Evolutionary conservation across 768 basidiomycete genomes (phyloP).

Genomic region (Coprinopsis strossmayeri): DNA sequence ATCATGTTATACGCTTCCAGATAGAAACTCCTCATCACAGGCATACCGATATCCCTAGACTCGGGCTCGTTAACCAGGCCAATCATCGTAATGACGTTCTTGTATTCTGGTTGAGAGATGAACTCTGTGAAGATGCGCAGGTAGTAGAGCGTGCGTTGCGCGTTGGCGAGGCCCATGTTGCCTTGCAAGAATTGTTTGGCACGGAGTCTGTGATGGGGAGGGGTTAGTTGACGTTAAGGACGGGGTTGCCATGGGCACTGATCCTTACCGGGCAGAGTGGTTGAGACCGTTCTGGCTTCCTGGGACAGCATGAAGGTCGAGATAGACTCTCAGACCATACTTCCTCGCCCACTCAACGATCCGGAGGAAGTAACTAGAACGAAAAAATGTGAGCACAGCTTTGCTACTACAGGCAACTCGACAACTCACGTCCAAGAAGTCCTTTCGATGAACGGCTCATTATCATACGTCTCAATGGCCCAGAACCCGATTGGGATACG

Average conservation of each 20-base stretch:
- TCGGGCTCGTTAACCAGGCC: slow-evolving; percentile 65
- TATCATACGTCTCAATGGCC: slow-evolving; percentile 71
- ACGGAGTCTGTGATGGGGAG: slow-evolving; percentile 24
- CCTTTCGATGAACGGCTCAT: slow-evolving; percentile 70
- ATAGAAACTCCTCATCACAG: slow-evolving; percentile 53
- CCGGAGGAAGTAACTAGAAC: slow-evolving; percentile 58
- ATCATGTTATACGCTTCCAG: slow-evolving; percentile 53
- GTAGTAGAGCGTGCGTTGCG: slow-evolving; percentile 70
- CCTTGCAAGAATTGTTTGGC: slow-evolving; percentile 57
- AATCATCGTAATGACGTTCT: slow-evolving; percentile 55
- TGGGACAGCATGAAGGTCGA: slow-evolving; percentile 77
- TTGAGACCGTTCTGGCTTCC: slow-evolving; percentile 76
- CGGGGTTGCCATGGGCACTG: background rate
- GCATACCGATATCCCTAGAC: slow-evolving; percentile 40
- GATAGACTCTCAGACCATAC: slow-evolving; percentile 78
- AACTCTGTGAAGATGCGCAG: slow-evolving; percentile 79
- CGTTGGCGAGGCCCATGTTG: slow-evolving; percentile 85
- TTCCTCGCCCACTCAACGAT: slow-evolving; percentile 81
- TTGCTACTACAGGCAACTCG: background rate
- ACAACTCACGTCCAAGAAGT: slow-evolving; percentile 64
- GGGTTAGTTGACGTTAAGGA: background rate
- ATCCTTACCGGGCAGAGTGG: slow-evolving; percentile 50
- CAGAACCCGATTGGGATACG: slow-evolving; percentile 80
- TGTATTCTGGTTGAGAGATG: slow-evolving; percentile 71
- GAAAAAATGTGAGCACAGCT: background rate